Conservation (phyloP, 2,329 filamentous ascomycete genomes). For the Apiospora pterosperma region DNA sequence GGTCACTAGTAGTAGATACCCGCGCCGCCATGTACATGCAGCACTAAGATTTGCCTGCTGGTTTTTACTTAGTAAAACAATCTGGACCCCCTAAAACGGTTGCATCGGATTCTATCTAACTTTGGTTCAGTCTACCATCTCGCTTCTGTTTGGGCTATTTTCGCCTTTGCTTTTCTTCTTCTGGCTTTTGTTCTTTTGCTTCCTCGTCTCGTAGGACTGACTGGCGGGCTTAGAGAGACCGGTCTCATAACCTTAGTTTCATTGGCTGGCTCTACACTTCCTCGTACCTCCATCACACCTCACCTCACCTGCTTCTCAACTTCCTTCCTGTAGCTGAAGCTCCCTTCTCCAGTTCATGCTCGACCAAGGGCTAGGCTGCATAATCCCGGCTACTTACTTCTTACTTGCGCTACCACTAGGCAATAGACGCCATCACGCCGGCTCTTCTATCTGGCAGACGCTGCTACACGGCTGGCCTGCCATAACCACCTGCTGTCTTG, state of each 20-base stretch:
- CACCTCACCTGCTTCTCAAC: not conserved
- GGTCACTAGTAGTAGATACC: not conserved
- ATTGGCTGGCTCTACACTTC: not conserved
- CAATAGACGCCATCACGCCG: not conserved
- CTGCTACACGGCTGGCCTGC: not conserved
- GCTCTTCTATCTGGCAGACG: not conserved
- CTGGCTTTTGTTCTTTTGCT: not conserved
- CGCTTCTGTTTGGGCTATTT: not conserved
- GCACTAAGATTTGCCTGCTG: not conserved
- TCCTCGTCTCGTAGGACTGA: not conserved
- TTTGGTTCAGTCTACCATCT: not conserved
- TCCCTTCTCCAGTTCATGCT: not conserved
- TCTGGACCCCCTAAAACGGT: not conserved
- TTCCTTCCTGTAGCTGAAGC: not conserved
- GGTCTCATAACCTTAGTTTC: not conserved
- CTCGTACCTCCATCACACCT: not conserved
- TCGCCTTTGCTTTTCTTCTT: not conserved
- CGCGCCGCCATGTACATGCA: not conserved
- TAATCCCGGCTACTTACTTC: not conserved
- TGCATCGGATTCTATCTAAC: not conserved
- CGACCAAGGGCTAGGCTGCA: not conserved
- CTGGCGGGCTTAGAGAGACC: not conserved
- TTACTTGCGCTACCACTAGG: not conserved
- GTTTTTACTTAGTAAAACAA: not conserved
- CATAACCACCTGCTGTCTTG: not conserved